These are phyloP conservation scores for Aspergillus ellipticus DNA, from an alignment of 495 filamentous ascomycete genomes.

Conservation along the genomic window DNA sequence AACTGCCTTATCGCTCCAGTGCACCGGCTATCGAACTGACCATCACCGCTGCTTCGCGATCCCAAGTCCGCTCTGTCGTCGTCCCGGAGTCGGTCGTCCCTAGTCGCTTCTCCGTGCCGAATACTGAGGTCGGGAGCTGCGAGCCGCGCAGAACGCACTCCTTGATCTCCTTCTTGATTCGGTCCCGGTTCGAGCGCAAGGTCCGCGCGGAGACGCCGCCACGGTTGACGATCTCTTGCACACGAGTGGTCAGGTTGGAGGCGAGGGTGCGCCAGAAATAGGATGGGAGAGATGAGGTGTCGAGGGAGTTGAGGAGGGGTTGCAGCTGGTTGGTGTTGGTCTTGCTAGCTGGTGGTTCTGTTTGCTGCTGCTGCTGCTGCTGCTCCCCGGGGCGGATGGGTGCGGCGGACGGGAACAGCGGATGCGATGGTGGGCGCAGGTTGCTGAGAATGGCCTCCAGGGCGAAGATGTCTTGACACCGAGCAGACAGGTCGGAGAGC, in stretches of 20 bases:
- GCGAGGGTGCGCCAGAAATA: constrained; percentile 92
- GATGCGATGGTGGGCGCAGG: constrained; percentile 62
- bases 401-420: constrained; percentile 44
- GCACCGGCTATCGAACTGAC: constrained; percentile 66
- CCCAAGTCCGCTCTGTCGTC: constrained; percentile 58
- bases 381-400: background rate
- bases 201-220: constrained; percentile 83
- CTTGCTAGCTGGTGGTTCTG: constrained; percentile 5
- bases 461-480: constrained; percentile 87
- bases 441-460: constrained; percentile 73
- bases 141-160: constrained; percentile 79
- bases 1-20: constrained; percentile 46
- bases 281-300: constrained; percentile 80
- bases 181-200: constrained; percentile 69
- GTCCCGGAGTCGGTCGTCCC: constrained; percentile 15
- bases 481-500: constrained; percentile 72
- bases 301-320: constrained; percentile 71
- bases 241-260: constrained; percentile 66
- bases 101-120: constrained; percentile 40
- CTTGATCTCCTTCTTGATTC: constrained; percentile 69
- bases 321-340: constrained; percentile 58
- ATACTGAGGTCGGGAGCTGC: constrained; percentile 52
- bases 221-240: constrained; percentile 75
- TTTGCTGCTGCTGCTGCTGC: constrained; percentile 2
- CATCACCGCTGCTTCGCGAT: constrained; percentile 95